phyloP scores from a whole-genome alignment of 768 basidiomycete species.

The Tephrocybe rancida region DNA sequence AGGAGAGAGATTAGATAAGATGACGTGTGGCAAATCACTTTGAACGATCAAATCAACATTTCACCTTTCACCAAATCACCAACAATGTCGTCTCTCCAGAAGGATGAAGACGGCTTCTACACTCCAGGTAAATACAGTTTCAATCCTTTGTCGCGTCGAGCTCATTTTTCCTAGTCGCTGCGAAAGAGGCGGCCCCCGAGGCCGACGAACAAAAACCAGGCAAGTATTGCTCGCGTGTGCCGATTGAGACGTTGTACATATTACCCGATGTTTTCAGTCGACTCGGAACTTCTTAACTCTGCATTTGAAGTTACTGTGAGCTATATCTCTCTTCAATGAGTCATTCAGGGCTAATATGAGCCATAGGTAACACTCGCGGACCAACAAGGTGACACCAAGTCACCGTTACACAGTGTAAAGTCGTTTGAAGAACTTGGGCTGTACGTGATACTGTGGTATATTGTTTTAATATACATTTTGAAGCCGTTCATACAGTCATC shows the following conservation, averaged over 20 bases:
- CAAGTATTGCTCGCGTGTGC: conserved; percentile 8
- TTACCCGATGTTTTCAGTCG: conserved; percentile 19
- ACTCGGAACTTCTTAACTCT: conserved; percentile 72
- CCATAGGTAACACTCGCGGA: conserved; percentile 91
- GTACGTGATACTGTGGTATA: conserved; percentile 48
- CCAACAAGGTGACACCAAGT: conserved; percentile 93
- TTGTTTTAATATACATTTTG: background rate
- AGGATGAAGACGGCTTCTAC: conserved; percentile 83
- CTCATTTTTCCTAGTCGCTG: conserved; percentile 11
- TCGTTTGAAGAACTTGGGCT: conserved; percentile 95
- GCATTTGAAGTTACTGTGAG: conserved; percentile 80
- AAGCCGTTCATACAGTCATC: conserved; percentile 49
- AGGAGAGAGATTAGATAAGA: conserved; percentile 17
- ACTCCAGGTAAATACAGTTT: conserved; percentile 47
- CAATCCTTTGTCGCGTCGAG: background rate
- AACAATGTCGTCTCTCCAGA: conserved; percentile 50
- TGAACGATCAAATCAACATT: background rate
- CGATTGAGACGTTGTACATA: background rate
- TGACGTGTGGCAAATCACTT: conserved; percentile 1
- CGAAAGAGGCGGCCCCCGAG: conserved; percentile 21
- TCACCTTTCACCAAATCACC: conserved; percentile 1
- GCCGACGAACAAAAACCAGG: conserved; percentile 31
- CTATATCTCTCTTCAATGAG: background rate
- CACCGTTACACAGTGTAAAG: conserved; percentile 92
- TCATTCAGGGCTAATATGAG: background rate